Conservation (phyloP, 2,329 filamentous ascomycete genomes). For the Hypoxylon sp. region DNA sequence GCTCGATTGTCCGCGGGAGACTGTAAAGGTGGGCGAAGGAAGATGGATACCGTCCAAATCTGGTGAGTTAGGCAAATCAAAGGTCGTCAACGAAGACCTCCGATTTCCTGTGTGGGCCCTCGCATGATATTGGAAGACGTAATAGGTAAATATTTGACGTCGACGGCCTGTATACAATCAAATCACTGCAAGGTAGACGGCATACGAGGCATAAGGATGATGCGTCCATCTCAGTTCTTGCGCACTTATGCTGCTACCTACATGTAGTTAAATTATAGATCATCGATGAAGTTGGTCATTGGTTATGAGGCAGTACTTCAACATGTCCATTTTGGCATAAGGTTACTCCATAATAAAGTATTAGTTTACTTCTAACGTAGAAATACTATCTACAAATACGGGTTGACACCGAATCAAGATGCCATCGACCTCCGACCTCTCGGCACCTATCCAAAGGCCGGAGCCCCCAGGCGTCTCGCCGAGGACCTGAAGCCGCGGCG, state of each 20-base stretch:
- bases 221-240: too few relatives aligned
- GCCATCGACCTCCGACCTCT: not conserved
- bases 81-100: not conserved
- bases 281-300: too few relatives aligned
- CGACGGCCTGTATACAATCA: too few relatives aligned
- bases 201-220: too few relatives aligned
- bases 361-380: not conserved
- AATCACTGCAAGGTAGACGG: too few relatives aligned
- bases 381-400: not conserved
- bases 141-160: too few relatives aligned
- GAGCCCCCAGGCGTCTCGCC: not conserved
- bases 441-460: not conserved
- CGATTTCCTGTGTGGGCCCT: not conserved
- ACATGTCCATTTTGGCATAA: not conserved
- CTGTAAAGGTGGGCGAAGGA: not conserved
- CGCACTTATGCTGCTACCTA: too few relatives aligned
- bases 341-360: not conserved
- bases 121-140: too few relatives aligned
- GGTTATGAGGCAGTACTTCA: not conserved
- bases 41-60: not conserved
- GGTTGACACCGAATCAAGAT: too few relatives aligned
- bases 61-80: not conserved
- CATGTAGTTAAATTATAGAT: too few relatives aligned
- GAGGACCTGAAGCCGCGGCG: slow-evolving; percentile 5
- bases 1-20: not conserved